Evolutionary conservation across 805 yeast species (phyloP).

Genomic region (Hanseniaspora clermontiae): DNA sequence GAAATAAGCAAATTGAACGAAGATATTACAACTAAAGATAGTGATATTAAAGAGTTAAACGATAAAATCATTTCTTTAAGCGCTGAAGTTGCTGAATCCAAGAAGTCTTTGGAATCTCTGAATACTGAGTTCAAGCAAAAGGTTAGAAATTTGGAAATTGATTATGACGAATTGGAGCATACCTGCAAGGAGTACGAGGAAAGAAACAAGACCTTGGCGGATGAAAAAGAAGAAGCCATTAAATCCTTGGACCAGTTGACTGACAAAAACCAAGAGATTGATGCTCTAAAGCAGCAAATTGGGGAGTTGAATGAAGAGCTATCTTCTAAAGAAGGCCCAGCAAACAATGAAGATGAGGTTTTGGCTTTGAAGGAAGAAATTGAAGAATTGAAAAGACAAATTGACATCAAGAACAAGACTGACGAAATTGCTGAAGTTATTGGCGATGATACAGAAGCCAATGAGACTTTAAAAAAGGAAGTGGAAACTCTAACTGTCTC

Average conservation of each 20-base stretch:
- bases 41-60: neutral
- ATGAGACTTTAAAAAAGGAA: neutral
- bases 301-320: neutral
- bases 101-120: slow-evolving; percentile 16
- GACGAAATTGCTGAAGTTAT: neutral
- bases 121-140: slow-evolving; percentile 17
- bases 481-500: neutral
- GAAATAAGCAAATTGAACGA: neutral
- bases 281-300: neutral
- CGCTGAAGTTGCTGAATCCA: slow-evolving; percentile 21
- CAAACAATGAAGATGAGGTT: neutral
- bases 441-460: neutral
- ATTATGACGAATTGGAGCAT: slow-evolving; percentile 19
- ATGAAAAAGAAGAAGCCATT: slow-evolving; percentile 47
- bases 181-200: slow-evolving; percentile 32
- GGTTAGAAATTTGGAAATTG: slow-evolving; percentile 3
- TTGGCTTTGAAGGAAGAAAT: neutral
- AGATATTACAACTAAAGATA: neutral
- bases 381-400: neutral
- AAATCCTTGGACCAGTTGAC: slow-evolving; percentile 31
- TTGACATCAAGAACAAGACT: neutral
- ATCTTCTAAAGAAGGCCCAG: neutral
- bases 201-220: slow-evolving; percentile 16
- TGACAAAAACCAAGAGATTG: slow-evolving; percentile 14
- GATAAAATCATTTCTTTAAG: slow-evolving; percentile 16